Evolutionary conservation across 2,329 filamentous ascomycete genomes (phyloP), one percentile per base, ranked within the genome.

Genomic region (Lecanicillium sp.): DNA sequence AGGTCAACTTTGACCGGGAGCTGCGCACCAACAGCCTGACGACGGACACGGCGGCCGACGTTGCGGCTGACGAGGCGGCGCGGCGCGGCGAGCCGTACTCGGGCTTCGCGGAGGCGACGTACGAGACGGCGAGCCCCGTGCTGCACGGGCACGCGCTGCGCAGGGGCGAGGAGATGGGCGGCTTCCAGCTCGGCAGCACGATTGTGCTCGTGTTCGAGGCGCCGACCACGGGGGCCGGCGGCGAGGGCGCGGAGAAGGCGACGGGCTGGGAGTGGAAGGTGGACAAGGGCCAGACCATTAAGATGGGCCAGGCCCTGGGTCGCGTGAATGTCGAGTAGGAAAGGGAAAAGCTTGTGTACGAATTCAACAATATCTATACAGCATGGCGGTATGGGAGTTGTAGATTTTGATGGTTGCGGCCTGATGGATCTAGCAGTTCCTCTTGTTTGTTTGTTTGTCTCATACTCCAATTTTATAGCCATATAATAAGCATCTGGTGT

Each of bases 201-300:
- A 84, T 98, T 56, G 93, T 98, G 32, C 73, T 98, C 44, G 90
- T 98, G 1, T 98, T 98, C 62, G 94, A 98, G 69, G 93, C 93
- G 11, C 93, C 93, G 0, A 80, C 83, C 47, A 78, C 49, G 21
- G 38, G 40, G 1, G 55, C n/a, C 81, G 2, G 82, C 78, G 64
- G 73, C 73, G 49, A 69, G 67, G 7, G 71, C 70, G 70, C 75
- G 44, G 69, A 76, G 46, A 79, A 74, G 50, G n/a, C n/a, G n/a
- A 79, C 77, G 12, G 90, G 90, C 0, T 97, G 89, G 79, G 79
- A 75, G 52, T 98, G 93, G 91, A 77, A 75, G 23, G 85, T 97
- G 41, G 81, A 91, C 61, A 89, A 89, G 67, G 93, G 91, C 1
- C 86, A 91, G 71, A 86, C 76, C 58, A 81, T 98, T 52, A 90